A percentile compares a stretch with the other conserved stretches of the same genome.
These are phyloP conservation scores for Bullera alba DNA, from an alignment of 768 basidiomycete genomes.

Conservation along the genomic window DNA sequence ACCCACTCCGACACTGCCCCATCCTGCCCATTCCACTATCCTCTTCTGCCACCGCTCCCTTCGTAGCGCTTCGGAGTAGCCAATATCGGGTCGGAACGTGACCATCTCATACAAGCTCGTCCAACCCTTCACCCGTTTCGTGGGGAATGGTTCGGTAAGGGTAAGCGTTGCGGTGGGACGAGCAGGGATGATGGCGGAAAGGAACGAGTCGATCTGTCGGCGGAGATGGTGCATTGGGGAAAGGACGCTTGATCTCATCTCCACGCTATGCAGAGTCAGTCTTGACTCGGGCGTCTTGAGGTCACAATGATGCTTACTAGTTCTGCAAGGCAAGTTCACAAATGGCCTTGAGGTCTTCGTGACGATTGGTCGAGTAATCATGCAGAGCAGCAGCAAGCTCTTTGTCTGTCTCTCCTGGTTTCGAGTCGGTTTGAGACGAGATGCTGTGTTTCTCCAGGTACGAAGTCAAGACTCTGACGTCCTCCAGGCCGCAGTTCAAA, in stretches of 20 bases:
- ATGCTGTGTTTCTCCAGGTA: constrained; percentile 68
- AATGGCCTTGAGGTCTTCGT: constrained; percentile 84
- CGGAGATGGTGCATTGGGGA: constrained; percentile 71
- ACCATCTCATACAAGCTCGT: constrained; percentile 94
- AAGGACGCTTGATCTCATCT: constrained; percentile 89
- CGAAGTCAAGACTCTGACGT: constrained; percentile 78
- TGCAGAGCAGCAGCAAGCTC: constrained; percentile 57
- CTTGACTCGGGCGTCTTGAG: not conserved
- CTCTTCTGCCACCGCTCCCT: constrained; percentile 64
- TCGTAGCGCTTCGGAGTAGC: constrained; percentile 71
- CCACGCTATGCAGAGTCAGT: constrained; percentile 54
- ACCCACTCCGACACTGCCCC: not conserved
- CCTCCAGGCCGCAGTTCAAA: constrained; percentile 93
- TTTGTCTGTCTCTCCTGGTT: constrained; percentile 41
- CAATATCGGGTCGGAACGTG: constrained; percentile 91
- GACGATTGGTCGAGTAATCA: constrained; percentile 71
- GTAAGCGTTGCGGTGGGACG: constrained; percentile 10
- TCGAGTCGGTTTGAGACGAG: constrained; percentile 48
- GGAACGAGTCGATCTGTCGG: constrained; percentile 68
- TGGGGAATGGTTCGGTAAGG: constrained; percentile 53
- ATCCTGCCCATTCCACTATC: constrained; percentile 49
- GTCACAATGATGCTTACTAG: constrained; percentile 62
- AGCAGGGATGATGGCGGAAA: constrained; percentile 36
- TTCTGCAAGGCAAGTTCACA: constrained; percentile 90
- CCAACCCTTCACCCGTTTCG: constrained; percentile 66